phyloP scores from a whole-genome alignment of 75 land plant genomes.

The Picea glauca region DNA sequence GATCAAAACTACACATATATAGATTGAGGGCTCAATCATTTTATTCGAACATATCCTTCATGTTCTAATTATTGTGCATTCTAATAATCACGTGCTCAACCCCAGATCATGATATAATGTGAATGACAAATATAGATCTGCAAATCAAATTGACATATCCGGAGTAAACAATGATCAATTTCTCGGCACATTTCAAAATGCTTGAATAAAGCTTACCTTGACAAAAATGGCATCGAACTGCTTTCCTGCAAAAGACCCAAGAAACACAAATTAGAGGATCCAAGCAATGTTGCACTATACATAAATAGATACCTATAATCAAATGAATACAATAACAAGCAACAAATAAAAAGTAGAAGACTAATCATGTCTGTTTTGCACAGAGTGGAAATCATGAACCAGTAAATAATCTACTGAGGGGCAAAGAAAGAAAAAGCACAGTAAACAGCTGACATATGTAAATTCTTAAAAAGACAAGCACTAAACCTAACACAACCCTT shows the following conservation, averaged over 20 bases:
- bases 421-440: background rate
- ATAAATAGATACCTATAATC: background rate
- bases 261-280: conserved; percentile 1
- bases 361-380: background rate
- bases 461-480: background rate
- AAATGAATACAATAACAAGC: background rate
- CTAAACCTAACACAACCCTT: background rate
- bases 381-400: background rate
- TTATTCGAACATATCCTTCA: background rate
- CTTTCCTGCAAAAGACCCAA: conserved; percentile 10
- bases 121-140: too few species aligned
- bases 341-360: background rate
- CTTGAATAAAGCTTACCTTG: background rate
- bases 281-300: background rate
- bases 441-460: background rate
- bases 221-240: conserved; percentile 7
- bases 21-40: background rate
- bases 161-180: background rate
- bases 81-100: background rate
- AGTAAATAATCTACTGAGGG: background rate
- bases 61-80: background rate
- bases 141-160: too few species aligned
- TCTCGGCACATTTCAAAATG: background rate
- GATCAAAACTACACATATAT: too few species aligned
- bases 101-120: background rate